Evolutionary conservation across 129 eudicot genomes (phyloP), one percentile per base, ranked within the genome.

Genomic region (Flaveria brownii): DNA sequence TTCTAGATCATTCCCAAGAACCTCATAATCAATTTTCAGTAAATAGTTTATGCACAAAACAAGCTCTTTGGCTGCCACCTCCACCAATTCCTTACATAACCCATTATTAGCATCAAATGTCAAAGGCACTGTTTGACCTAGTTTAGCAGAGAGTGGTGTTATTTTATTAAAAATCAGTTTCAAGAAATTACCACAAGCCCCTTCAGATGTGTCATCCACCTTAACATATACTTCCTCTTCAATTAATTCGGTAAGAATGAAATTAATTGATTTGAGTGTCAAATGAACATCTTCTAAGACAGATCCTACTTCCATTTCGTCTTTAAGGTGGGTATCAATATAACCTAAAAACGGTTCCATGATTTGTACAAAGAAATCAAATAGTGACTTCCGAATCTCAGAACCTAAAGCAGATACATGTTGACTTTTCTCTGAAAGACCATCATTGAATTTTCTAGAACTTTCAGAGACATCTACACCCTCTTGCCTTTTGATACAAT

Each of bases 191-290:
- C 80, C 66, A 82, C 85, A 87, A 75, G 96, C 97, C 64, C 99
- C 99, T 86, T 85, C 96, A 18, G 94, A 87, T 33, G 79, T 76
- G 81, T 91, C 99, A 72, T 95, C 97, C 28, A 86, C 85, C 79
- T 90, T 87, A 84, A 76, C 28, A 73, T 91, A 91, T 55, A 89
- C 65, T 68, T 83, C 86, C 66, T 87, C 97, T 78, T 76, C 66
- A 76, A 86, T 56, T 82, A 87, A 81, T 54, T 66, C 73, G 45
- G 57, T 61, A 77, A 95, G 88, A 64, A 91, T 28, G 4, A 80
- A 81, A 71, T 89, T 95, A 16, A 80, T 56, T 26, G 96, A 86
- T 72, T 81, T 87, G 54, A 91, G 81, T 55, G 84, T 86, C 74
- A 71, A 56, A 57, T 55, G 65, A 71, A 77, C 79, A 80, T 82